Percentiles rank a stretch among this genome's conserved stretches.
Evolutionary conservation across 148 eudicot species (phyloP).

Genomic region (Cornus suecica): DNA sequence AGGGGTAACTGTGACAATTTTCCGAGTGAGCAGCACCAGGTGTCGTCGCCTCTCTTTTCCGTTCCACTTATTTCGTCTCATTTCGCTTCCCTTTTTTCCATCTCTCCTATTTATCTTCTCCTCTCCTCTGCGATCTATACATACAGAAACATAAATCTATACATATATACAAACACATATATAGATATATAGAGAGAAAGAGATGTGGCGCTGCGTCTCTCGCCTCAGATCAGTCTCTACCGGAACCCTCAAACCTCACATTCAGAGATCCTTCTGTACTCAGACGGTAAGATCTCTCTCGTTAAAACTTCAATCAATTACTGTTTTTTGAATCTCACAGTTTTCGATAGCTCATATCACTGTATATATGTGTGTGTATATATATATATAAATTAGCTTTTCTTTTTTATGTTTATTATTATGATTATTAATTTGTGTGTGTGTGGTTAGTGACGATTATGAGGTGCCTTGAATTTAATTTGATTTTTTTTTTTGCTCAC

Average conservation of each 20-base stretch:
- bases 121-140: neutral
- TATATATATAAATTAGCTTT: neutral
- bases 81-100: neutral
- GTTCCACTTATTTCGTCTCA: neutral
- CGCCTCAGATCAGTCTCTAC: conserved; percentile 54
- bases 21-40: neutral
- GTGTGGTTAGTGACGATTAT: too few species aligned
- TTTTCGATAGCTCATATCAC: neutral
- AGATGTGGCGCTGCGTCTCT: conserved; percentile 86
- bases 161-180: neutral
- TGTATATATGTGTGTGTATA: neutral
- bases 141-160: neutral
- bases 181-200: neutral
- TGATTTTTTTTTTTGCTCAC: too few species aligned
- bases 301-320: neutral
- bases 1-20: neutral
- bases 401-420: too few species aligned
- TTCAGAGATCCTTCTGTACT: conserved; percentile 61
- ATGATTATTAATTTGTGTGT: too few species aligned
- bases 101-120: neutral
- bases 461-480: neutral
- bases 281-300: conserved; percentile 41
- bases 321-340: neutral
- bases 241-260: conserved; percentile 16
- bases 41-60: neutral